Evolutionary conservation across 352 stramenopile species (phyloP), one percentile per base, ranked within the genome.

Genomic region (Thalassiosira hispida): DNA sequence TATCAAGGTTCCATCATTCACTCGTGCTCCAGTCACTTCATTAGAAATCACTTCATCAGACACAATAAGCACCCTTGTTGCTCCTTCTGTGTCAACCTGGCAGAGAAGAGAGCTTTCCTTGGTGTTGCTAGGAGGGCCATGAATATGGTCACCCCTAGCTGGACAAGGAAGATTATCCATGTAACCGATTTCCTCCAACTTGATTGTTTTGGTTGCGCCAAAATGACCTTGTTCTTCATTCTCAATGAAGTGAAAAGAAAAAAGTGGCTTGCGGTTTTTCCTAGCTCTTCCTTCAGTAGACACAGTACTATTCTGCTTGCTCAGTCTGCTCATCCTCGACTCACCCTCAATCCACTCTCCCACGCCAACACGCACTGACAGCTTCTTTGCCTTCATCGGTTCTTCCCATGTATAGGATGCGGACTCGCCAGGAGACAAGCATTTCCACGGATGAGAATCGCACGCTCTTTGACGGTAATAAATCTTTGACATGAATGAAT

Each of bases 181-280:
- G 68, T 86, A 93, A 8, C 90, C 90, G 57, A 95, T 94, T 79
- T 93, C 89, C 72, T 94, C 89, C 27, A 95, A 74, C 49, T 86
- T 87, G 0, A 95, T 73, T 29, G 67, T 91, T 63, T 85, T 87
- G 0, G 83, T 77, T 52, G 67, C 55, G 42, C 89, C 90, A 78
- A 92, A 95, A 57, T 85, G 69, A 14, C 83, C 87, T 31, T 88
- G 47, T 56, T 94, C 89, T 80, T 95, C 90, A 53, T 87, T 86
- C 35, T 93, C 81, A 12, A 92, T 81, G 55, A 88, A 89, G 49
- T 89, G 71, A 31, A 89, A 86, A 12, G 82, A 89, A 46, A 79
- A 83, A 20, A 88, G 49, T 29, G 47, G 67, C 40, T 29, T 63
- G 1, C 9, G 44, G 1, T 22, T 67, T 2, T 35, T 61, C 5